A percentile compares a stretch with the other conserved stretches of the same genome.
Evolutionary conservation across 192 early-diverging fungal species (phyloP).

Genomic region (Backusella westeae): DNA sequence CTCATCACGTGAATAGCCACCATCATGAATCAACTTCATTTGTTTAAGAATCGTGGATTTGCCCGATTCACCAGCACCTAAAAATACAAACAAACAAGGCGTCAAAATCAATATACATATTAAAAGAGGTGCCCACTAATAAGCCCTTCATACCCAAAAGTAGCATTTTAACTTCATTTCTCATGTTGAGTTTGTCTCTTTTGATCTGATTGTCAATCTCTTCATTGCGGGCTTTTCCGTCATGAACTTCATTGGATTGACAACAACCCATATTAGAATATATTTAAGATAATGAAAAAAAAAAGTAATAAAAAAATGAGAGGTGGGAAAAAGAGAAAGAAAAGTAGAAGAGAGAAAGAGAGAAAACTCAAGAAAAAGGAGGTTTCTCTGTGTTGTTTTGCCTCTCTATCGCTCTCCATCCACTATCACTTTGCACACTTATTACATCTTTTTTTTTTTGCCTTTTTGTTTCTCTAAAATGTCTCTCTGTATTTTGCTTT

Average conservation of each 20-base stretch:
- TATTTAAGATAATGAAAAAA: not conserved
- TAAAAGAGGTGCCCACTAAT: no score
- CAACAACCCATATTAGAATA: conserved; percentile 86
- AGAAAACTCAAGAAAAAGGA: not conserved
- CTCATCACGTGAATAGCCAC: conserved; percentile 87
- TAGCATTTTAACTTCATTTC: conserved; percentile 97
- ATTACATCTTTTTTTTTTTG: not conserved
- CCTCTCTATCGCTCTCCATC: not conserved
- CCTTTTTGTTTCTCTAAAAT: not conserved
- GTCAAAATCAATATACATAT: not conserved
- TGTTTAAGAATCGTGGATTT: conserved; percentile 98
- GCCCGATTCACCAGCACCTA: conserved; percentile 94
- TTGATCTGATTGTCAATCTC: conserved; percentile 90
- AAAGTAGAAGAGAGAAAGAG: not conserved
- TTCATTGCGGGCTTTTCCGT: conserved; percentile 82
- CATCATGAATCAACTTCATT: conserved; percentile 97
- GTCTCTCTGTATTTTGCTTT: not conserved
- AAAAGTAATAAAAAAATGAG: not conserved
- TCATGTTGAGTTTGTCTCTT: conserved; percentile 74
- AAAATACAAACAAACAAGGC: not conserved
- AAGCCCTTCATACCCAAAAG: conserved; percentile 60
- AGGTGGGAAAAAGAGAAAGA: not conserved
- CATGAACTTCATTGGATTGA: conserved; percentile 80
- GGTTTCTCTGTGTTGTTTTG: not conserved
- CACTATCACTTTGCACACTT: not conserved